Evolutionary conservation across 2,329 filamentous ascomycete genomes (phyloP).

Genomic region (Chrysoporthe puriensis): DNA sequence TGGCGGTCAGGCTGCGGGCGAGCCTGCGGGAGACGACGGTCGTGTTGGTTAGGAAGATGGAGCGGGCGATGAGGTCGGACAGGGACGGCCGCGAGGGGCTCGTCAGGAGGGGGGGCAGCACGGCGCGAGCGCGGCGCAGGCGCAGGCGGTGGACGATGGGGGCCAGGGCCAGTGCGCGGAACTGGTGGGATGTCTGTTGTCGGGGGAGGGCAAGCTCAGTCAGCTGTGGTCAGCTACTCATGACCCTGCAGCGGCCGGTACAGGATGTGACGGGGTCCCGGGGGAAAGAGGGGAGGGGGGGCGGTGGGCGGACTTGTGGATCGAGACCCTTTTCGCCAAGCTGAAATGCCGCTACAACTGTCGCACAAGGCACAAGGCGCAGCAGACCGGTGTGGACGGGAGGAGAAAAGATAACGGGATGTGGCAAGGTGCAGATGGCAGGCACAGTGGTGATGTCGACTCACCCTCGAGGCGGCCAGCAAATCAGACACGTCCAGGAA

Average conservation of each 20-base stretch:
- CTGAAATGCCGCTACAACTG: not conserved
- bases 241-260: not conserved
- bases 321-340: not conserved
- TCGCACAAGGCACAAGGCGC: not conserved
- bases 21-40: constrained; percentile 67
- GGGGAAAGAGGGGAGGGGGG: not conserved
- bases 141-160: constrained; percentile 69
- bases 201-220: not conserved
- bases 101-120: constrained; percentile 59
- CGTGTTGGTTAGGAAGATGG: constrained; percentile 70
- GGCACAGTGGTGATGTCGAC: constrained; percentile 35
- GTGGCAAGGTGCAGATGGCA: not conserved
- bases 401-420: not conserved
- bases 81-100: constrained; percentile 62
- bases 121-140: constrained; percentile 57
- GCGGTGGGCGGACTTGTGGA: not conserved
- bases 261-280: not conserved
- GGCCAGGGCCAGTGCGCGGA: constrained; percentile 64
- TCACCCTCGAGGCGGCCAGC: constrained; percentile 59
- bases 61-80: constrained; percentile 63
- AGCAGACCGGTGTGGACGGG: not conserved
- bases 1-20: constrained; percentile 65
- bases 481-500: constrained; percentile 62
- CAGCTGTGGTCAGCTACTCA: not conserved
- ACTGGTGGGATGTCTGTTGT: constrained; percentile 60